A percentile compares a stretch with the other conserved stretches of the same genome.
phyloP scores from a whole-genome alignment of 2,329 filamentous ascomycete species.

The Xylariaceae sp. region DNA sequence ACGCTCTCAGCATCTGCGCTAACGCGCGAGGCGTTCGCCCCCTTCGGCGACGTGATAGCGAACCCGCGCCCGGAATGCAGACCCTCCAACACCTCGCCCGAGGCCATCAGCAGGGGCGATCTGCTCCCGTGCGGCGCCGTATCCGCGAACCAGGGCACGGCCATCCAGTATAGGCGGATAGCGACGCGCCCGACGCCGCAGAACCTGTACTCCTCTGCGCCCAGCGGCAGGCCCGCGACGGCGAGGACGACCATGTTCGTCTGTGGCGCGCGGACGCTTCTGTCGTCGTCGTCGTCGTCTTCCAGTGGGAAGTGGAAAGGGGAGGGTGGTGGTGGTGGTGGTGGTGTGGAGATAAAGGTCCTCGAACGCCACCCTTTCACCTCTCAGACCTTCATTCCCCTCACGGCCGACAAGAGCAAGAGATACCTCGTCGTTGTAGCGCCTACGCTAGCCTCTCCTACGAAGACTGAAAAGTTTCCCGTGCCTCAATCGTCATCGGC shows the following conservation, averaged over 20 bases:
- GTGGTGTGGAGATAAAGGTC: constrained; percentile 60
- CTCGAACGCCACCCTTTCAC: constrained; percentile 93
- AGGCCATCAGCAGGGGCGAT: constrained; percentile 16
- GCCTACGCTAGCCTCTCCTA: constrained; percentile 66
- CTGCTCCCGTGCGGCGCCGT: constrained; percentile 45
- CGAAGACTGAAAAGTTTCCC: constrained; percentile 38
- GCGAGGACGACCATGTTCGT: constrained; percentile 85
- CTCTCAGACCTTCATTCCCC: constrained; percentile 84
- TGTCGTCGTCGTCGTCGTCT: neutral
- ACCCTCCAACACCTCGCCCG: constrained; percentile 33
- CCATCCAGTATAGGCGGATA: constrained; percentile 79
- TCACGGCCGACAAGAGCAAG: constrained; percentile 43
- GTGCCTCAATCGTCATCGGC: constrained; percentile 20
- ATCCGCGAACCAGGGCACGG: constrained; percentile 77
- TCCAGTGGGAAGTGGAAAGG: constrained; percentile 1
- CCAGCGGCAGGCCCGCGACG: constrained; percentile 49
- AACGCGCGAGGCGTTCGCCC: constrained; percentile 61
- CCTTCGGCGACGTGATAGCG: constrained; percentile 78
- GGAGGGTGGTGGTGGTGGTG: constrained; percentile 18
- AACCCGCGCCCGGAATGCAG: constrained; percentile 60
- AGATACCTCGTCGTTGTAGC: constrained; percentile 85
- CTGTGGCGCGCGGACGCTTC: constrained; percentile 57
- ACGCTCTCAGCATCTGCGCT: constrained; percentile 60
- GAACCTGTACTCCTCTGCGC: constrained; percentile 64
- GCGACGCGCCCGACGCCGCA: constrained; percentile 66